Evolutionary conservation across 441 rosid genomes (phyloP).

Genomic region (Daphne laureola): DNA sequence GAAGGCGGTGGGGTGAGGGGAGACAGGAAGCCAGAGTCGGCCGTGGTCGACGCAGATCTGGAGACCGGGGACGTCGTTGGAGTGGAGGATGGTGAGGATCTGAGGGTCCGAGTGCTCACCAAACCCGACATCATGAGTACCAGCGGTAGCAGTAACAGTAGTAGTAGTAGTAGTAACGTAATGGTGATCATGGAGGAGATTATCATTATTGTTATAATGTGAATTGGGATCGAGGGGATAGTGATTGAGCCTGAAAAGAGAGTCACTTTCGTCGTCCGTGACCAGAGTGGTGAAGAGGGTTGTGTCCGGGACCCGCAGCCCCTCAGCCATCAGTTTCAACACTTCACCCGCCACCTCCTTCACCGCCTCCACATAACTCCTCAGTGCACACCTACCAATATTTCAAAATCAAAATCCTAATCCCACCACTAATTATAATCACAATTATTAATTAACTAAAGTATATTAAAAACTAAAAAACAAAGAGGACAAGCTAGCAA

Average conservation of each 20-base stretch:
- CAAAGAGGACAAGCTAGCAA: no score
- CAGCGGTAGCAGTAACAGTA: neutral
- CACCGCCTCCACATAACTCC: slow-evolving; percentile 56
- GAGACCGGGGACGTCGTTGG: slow-evolving; percentile 79
- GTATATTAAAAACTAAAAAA: no score
- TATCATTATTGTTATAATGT: no score
- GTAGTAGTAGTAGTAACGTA: no score
- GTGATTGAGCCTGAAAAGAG: slow-evolving; percentile 67
- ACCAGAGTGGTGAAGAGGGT: slow-evolving; percentile 54
- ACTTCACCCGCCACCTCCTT: slow-evolving; percentile 59
- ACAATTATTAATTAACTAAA: no score
- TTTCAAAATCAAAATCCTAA: no score
- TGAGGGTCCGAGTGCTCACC: slow-evolving; percentile 98
- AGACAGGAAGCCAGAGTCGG: slow-evolving; percentile 65
- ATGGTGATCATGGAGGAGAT: no score
- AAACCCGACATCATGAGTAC: slow-evolving; percentile 38
- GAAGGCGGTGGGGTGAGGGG: slow-evolving; percentile 70
- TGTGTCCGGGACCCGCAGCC: slow-evolving; percentile 38
- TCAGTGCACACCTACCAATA: slow-evolving; percentile 60
- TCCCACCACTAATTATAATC: no score
- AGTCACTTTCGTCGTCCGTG: slow-evolving; percentile 59
- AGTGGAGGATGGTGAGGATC: slow-evolving; percentile 68
- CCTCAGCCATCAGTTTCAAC: slow-evolving; percentile 69
- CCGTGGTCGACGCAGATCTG: slow-evolving; percentile 39
- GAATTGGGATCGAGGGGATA: slow-evolving; percentile 40